These are phyloP conservation scores for Thuidium tamariscinum DNA, from an alignment of 225 moss, liverwort and hornwort species.

Conservation along the genomic window DNA sequence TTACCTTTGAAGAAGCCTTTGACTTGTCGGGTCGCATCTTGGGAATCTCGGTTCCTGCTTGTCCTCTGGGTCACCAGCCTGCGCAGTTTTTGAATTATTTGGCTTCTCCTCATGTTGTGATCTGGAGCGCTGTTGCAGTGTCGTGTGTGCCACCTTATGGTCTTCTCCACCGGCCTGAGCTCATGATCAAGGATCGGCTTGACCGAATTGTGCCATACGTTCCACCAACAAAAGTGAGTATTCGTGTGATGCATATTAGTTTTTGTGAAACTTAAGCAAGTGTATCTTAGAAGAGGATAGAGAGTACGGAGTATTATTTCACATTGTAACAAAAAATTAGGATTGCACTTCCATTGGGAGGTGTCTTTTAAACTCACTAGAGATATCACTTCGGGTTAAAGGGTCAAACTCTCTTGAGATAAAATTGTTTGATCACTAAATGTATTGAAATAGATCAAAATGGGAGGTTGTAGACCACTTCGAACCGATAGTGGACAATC, in stretches of 20 bases:
- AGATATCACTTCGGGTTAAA: neutral
- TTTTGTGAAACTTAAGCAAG: neutral
- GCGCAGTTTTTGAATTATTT: conserved; percentile 48
- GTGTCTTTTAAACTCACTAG: neutral
- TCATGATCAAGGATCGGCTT: conserved; percentile 46
- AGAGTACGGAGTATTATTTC: neutral
- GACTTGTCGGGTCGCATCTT: conserved; percentile 47
- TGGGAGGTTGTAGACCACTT: neutral
- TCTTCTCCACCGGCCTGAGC: conserved; percentile 31
- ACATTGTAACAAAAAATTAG: neutral
- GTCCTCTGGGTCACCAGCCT: conserved; percentile 26
- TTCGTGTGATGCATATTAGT: neutral
- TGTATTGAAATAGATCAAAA: neutral
- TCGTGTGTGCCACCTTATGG: conserved; percentile 40
- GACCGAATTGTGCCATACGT: conserved; percentile 25
- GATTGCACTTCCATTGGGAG: neutral
- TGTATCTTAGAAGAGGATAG: neutral
- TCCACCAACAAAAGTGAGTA: conserved; percentile 26
- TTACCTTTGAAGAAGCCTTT: conserved; percentile 55
- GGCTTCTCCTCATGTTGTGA: conserved; percentile 53
- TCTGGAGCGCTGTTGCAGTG: conserved; percentile 56
- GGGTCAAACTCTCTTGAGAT: neutral
- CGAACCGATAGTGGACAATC: neutral
- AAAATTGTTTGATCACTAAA: neutral
- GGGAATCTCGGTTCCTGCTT: conserved; percentile 33